phyloP scores from a whole-genome alignment of 345 rosid genomes.

The Camelina laxa region DNA sequence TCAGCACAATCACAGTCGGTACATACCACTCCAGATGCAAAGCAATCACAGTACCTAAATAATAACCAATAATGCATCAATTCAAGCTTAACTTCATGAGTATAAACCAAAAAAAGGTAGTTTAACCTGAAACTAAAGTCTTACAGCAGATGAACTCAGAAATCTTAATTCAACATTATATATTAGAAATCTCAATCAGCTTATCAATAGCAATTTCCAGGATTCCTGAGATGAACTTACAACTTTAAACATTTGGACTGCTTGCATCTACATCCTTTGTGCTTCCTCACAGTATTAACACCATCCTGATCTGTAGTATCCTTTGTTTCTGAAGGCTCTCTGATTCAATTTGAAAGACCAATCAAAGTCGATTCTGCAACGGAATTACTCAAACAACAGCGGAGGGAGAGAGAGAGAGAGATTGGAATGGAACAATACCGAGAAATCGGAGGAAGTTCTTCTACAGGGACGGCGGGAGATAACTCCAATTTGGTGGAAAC shows the following conservation, averaged over 20 bases:
- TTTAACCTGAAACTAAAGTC: background rate
- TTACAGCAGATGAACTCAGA: background rate
- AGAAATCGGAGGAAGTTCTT: slow-evolving; percentile 27
- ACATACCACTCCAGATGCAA: slow-evolving; percentile 59
- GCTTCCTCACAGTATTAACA: slow-evolving; percentile 34
- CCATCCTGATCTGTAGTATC: slow-evolving; percentile 26
- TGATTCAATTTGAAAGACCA: slow-evolving; percentile 37
- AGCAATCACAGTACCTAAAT: slow-evolving; percentile 63
- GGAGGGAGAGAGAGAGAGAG: background rate
- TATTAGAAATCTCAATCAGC: background rate
- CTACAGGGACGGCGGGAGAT: slow-evolving; percentile 24
- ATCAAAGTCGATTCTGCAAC: background rate
- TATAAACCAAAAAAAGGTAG: background rate
- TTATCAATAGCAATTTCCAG: background rate
- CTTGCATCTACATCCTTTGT: slow-evolving; percentile 58
- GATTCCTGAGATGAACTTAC: slow-evolving; percentile 45
- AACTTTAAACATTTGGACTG: slow-evolving; percentile 59
- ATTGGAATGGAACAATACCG: slow-evolving; percentile 13
- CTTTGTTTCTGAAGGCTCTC: slow-evolving; percentile 39
- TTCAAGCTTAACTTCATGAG: background rate
- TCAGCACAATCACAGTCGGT: slow-evolving; percentile 55
- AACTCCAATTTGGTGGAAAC: slow-evolving; percentile 52
- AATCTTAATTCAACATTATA: background rate
- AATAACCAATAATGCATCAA: background rate
- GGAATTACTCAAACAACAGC: slow-evolving; percentile 23